Evolutionary conservation across 164 flowering plant species (phyloP).

Genomic region (Warburgia ugandensis): DNA sequence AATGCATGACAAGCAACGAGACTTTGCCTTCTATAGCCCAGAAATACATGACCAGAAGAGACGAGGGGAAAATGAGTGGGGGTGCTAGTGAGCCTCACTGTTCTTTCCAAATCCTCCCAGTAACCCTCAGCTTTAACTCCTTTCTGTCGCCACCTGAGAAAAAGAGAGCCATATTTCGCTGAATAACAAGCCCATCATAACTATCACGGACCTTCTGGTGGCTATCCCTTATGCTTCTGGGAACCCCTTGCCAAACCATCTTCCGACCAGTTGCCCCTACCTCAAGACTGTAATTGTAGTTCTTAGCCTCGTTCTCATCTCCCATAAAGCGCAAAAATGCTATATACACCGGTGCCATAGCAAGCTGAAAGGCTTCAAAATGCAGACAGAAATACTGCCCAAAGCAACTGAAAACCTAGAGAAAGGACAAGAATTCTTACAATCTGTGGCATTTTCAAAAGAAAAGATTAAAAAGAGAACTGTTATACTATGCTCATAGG

Average conservation of each 20-base stretch:
- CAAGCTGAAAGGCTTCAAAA: slow-evolving; percentile 58
- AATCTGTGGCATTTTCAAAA: slow-evolving; percentile 14
- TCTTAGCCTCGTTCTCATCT: slow-evolving; percentile 50
- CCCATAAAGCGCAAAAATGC: slow-evolving; percentile 66
- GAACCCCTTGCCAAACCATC: slow-evolving; percentile 50
- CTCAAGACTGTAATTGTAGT: slow-evolving; percentile 48
- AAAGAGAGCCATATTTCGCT: slow-evolving; percentile 51
- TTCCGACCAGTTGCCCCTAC: slow-evolving; percentile 58
- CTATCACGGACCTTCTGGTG: slow-evolving; percentile 60
- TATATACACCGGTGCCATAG: slow-evolving; percentile 49
- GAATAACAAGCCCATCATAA: slow-evolving; percentile 53
- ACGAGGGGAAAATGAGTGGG: not conserved
- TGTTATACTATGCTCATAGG: not conserved
- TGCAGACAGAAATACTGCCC: slow-evolving; percentile 59
- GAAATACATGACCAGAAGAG: slow-evolving; percentile 30
- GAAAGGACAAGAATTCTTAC: slow-evolving; percentile 12
- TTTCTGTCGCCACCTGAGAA: slow-evolving; percentile 56
- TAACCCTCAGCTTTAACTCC: slow-evolving; percentile 51
- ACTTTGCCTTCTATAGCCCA: slow-evolving; percentile 33
- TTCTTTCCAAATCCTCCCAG: slow-evolving; percentile 61
- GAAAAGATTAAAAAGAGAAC: slow-evolving; percentile 2
- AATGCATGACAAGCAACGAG: slow-evolving; percentile 45
- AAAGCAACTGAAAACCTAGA: slow-evolving; percentile 62
- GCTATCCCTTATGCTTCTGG: slow-evolving; percentile 53
- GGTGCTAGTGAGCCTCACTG: slow-evolving; percentile 14